Conservation (phyloP, 2,329 filamentous ascomycete species). For the Trichocomaceae sp. region DNA sequence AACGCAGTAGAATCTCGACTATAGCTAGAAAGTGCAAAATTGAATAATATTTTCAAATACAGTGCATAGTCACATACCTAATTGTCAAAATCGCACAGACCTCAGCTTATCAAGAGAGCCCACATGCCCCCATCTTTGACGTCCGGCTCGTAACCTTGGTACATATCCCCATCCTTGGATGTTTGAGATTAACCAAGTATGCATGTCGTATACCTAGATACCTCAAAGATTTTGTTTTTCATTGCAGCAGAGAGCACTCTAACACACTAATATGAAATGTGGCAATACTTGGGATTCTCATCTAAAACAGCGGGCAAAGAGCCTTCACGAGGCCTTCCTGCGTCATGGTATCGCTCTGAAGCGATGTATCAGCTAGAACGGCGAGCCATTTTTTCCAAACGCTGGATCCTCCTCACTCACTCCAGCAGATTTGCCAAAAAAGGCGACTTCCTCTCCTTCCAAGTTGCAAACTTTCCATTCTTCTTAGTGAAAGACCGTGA, state of each 20-base stretch:
- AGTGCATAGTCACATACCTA: too few relatives aligned
- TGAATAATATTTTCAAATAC: neutral
- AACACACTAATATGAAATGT: neutral
- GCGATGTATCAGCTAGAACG: conserved; percentile 50
- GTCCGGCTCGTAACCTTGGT: too few relatives aligned
- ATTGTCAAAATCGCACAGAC: too few relatives aligned
- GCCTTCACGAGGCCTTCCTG: conserved; percentile 32
- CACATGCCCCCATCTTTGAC: neutral
- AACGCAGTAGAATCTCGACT: neutral
- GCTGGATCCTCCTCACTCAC: conserved; percentile 38
- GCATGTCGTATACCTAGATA: too few relatives aligned
- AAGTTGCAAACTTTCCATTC: conserved; percentile 53
- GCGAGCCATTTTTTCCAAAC: conserved; percentile 53
- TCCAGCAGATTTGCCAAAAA: conserved; percentile 43
- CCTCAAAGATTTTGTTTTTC: too few relatives aligned
- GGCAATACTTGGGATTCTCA: neutral
- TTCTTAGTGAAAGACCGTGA: conserved; percentile 47
- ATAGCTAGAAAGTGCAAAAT: neutral
- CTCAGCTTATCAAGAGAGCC: too few relatives aligned
- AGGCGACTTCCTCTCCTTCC: conserved; percentile 53
- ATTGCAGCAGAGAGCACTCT: too few relatives aligned
- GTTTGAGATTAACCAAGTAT: too few relatives aligned
- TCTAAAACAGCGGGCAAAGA: neutral
- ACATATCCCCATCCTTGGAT: too few relatives aligned
- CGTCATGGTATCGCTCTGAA: conserved; percentile 41